Base-by-base conservation (phyloP, 495 filamentous ascomycete genomes). In the Staphylotrichum tortipilum region DNA sequence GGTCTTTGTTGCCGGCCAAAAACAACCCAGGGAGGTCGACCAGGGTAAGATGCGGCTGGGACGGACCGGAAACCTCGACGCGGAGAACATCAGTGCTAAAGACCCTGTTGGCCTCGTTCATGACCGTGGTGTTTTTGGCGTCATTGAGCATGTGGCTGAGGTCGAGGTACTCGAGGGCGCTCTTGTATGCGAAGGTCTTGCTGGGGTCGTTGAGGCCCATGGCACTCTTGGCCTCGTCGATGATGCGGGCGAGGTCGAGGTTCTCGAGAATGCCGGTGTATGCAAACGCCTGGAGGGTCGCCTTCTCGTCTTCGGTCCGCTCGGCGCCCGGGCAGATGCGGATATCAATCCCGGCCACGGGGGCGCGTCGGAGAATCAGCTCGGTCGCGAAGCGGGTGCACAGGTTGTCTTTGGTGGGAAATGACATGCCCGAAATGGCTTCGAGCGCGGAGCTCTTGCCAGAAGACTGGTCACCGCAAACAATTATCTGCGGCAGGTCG, bases 391-490 rank as follows among this genome's bases (percentile, higher is more conserved):
- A 82, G 30, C 75, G 59, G 3, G 78, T 82, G 52, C 75, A 77
- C 0, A 80, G 62, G 36, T 63, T 75, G 43, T 68, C 68, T 37
- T 72, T 74, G 4, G 60, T 59, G 0, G 79, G 78, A 52, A 88
- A 85, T 0, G 73, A 64, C n/a, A 86, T 68, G 19, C 79, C 74
- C 3, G 81, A 81, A 24, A 88, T 78, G 8, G 80, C 83, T 52
- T 85, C 81, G 1, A 86, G 71, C 4, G 85, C 82, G 1, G 83
- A 85, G 60, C 78, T 82, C 54, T 84, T 84, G 7, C 80, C 80
- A 19, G 72, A 72, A 1, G 77, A 82, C 50, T 84, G 56, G 35
- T 59, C 52, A 7, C 56, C 56, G 23, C 43, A 47, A 6, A 58
- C 47, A 21, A 58, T 50, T 38, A 54, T 42, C 35, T 54, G 52